Base-by-base conservation (phyloP, 108 stramenopile species). In the Heterococcus sp. region DNA sequence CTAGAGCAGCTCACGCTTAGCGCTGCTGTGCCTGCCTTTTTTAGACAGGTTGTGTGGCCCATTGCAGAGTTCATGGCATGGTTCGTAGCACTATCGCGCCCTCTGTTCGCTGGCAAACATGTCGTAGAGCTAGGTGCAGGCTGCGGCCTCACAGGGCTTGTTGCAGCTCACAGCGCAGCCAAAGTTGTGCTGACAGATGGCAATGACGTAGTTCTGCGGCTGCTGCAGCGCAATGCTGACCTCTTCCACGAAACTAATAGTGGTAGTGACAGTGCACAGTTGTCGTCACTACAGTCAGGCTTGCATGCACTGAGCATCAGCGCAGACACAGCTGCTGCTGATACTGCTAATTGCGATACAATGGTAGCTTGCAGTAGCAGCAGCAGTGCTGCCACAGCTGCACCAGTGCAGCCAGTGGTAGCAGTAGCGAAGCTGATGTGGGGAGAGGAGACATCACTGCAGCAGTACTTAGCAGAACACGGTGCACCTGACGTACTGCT, bases 111-210 rank as follows among this genome's bases (percentile, higher is more conserved):
- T 21, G 74, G 74, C 26, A 31, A 66, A 21, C 27, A n/a, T 2
- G 74, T 75, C 32, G 65, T 66, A 8, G 74, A 75, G 65, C 28
- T 75, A 65, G 74, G 74, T 3, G 74, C 74, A 2, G 74, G 74
- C 39, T 75, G 74, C 39, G 46, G 74, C 30, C 74, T 75, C 5
- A 11, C 63, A 28, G 74, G 74, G 1, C 74, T 75, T 3, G 74
- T 75, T 8, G 74, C 74, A 1, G 3, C 38, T 1, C 65, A 66
- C 34, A 34, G 28, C 40, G 39, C 38, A 58, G 21, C 37, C 46
- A 11, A 21, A 14, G 64, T 58, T 14, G 39, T 11, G n/a, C 73
- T 73, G 14, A 73, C 73, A 2, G 73, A 73, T 31, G 73, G 73
- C 2, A 63, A 31, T 11, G 73, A 73, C 2, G 73, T 73, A 28